Evolutionary conservation across 2,329 filamentous ascomycete genomes (phyloP).

Genomic region (Coniosporium tulheliwenetii): DNA sequence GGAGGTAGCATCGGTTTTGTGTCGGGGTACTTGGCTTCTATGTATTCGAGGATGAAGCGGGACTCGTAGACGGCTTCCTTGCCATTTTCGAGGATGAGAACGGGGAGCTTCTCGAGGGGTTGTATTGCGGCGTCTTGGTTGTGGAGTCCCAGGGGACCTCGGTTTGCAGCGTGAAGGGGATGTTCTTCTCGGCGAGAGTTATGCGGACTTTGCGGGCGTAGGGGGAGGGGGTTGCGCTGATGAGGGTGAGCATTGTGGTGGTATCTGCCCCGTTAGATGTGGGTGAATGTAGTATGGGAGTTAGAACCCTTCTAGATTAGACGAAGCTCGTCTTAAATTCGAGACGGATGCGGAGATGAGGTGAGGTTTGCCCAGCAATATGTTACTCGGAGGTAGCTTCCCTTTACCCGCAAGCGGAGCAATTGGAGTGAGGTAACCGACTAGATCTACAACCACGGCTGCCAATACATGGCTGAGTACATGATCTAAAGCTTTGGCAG

Average conservation of each 20-base stretch:
- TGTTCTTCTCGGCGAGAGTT: constrained; percentile 19
- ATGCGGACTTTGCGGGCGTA: constrained; percentile 27
- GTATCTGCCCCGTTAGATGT: too few species aligned
- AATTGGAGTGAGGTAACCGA: too few species aligned
- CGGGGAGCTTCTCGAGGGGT: constrained; percentile 23
- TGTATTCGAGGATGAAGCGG: constrained; percentile 21
- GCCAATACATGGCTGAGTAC: too few species aligned
- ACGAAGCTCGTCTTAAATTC: too few species aligned
- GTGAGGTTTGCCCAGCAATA: too few species aligned
- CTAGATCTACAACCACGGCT: too few species aligned
- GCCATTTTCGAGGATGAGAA: constrained; percentile 17
- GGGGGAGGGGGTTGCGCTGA: constrained; percentile 20
- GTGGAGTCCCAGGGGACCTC: constrained; percentile 27
- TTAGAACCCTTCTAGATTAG: too few species aligned
- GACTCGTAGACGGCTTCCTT: constrained; percentile 18
- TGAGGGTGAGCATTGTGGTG: constrained; percentile 10
- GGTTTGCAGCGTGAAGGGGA: constrained; percentile 24
- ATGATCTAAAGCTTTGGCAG: too few species aligned
- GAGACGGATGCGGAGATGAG: too few species aligned
- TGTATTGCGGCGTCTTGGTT: constrained; percentile 22
- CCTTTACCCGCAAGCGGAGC: too few species aligned
- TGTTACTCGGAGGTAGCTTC: too few species aligned
- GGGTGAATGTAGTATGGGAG: too few species aligned
- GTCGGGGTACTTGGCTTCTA: constrained; percentile 17
- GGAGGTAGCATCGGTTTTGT: constrained; percentile 11